Evolutionary conservation across 148 eudicot species (phyloP), one percentile per base, ranked within the genome.

Genomic region (Nyssa sinensis): DNA sequence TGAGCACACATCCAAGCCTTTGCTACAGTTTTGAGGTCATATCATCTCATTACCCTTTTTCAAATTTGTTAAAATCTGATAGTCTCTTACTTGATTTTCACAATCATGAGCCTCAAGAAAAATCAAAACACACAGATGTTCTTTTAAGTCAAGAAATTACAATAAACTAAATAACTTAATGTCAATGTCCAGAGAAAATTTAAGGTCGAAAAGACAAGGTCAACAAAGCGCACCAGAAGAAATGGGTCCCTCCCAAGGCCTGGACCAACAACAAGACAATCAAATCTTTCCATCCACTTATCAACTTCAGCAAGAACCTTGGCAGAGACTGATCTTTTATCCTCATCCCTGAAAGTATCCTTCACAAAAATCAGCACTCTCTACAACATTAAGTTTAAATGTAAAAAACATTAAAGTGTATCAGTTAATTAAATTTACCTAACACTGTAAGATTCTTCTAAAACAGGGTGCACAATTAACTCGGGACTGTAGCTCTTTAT

Each of bases 161-260:
- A 34, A 70, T 23, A 6, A 32, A 57, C 31, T 7, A 70, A 17
- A 23, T 55, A 41, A 55, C 49, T 70, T 23, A 23, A 34, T n/a
- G 33, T 8, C 27, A 25, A 23, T 55, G 24, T n/a, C 19, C 5
- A 21, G 12, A 11, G 7, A 51, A 11, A 31, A 28, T 0, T 16
- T 2, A 1, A 10, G 24, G 53, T 55, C 10, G 8, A 34, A 29
- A 33, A 63, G 70, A 59, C 19, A n/a, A n/a, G n/a, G n/a, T n/a
- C n/a, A 33, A 39, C 62, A 75, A 51, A 66, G 66, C 89, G 64
- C 69, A 94, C 98, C 93, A 95, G 85, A 76, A 95, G 97, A 88
- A 93, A 95, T 11, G 89, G 94, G 72, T 95, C 97, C 83, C 99
- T 88, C 71, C 99, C 99, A 37, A 95, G 97, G 67, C 99, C 99